Base-by-base conservation (phyloP, 148 eudicot genomes). In the Pouteria glomerata region DNA sequence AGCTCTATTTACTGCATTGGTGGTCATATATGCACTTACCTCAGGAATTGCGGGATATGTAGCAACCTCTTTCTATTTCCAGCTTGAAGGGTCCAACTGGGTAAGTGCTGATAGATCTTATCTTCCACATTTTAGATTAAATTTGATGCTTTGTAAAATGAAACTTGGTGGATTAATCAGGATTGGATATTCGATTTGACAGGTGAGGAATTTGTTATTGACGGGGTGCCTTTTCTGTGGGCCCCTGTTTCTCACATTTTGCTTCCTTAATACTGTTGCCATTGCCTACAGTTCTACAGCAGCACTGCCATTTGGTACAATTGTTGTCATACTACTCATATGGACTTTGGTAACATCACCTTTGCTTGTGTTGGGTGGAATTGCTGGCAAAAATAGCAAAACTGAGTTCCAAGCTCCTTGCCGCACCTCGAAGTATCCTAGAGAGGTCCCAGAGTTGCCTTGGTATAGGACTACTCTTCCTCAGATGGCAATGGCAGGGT, bases 401-500 rank as follows among this genome's bases (percentile, higher is more conserved):
- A 45, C 75, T 19, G 75, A 77, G 23, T 81, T 81, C 31, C 77
- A 77, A 73, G 80, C 83, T 57, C 80, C 83, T 7, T 76, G 79
- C 24, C 57, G 80, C 27, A 81, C 80, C 74, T 63, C 83, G 34
- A 81, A 77, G 68, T 76, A 59, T 69, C 78, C 80, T 3, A 73
- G 75, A 65, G 83, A 77, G 47, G 70, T 81, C 31, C 83, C 80
- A 56, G 59, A 47, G 7, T 52, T 76, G 6, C 83, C 68, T 21
- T 81, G 83, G 83, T 81, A 76, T 64, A 66, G 78, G 47, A 39
- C 72, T 44, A 63, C 67, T 47, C 44, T 76, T 45, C 83, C 83
- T 73, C 83, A 80, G 50, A 76, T 80, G 83, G 80, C 77, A 16
- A 69, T 80, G 77, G 80, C 83, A 1, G 80, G 80, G 13, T 72